phyloP scores from a whole-genome alignment of 345 rosid genomes.

The Aquilaria sinensis region DNA sequence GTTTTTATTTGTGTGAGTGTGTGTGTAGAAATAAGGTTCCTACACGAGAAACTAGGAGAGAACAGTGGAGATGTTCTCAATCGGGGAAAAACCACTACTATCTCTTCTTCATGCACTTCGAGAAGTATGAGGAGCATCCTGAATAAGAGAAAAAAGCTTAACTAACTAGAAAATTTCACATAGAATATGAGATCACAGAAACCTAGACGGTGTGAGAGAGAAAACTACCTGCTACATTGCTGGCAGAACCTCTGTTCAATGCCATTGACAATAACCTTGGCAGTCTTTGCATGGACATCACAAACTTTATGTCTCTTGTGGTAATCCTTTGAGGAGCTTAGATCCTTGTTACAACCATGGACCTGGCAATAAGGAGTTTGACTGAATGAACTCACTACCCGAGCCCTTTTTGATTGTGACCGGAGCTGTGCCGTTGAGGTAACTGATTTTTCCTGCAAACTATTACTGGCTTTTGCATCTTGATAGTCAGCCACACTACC shows the following conservation, averaged over 20 bases:
- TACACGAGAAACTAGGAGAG: no score
- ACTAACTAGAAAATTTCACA: no score
- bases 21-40: no score
- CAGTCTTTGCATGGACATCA: constrained; percentile 65
- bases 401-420: constrained; percentile 28
- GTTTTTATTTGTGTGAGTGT: no score
- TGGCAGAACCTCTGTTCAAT: constrained; percentile 82
- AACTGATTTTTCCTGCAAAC: constrained; percentile 12
- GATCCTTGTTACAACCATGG: constrained; percentile 65
- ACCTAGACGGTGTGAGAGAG: constrained; percentile 6
- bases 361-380: constrained; percentile 59
- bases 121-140: no score
- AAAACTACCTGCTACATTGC: constrained; percentile 71
- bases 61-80: no score
- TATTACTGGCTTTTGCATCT: constrained; percentile 17
- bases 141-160: no score
- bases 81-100: no score
- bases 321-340: constrained; percentile 64
- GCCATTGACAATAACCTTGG: constrained; percentile 59
- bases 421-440: constrained; percentile 20
- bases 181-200: constrained; percentile 2
- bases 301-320: constrained; percentile 83
- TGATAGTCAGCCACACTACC: constrained; percentile 49
- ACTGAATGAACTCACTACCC: constrained; percentile 17
- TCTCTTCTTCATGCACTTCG: no score